phyloP scores from a whole-genome alignment of 495 filamentous ascomycete genomes.

The Xylaria curta region DNA sequence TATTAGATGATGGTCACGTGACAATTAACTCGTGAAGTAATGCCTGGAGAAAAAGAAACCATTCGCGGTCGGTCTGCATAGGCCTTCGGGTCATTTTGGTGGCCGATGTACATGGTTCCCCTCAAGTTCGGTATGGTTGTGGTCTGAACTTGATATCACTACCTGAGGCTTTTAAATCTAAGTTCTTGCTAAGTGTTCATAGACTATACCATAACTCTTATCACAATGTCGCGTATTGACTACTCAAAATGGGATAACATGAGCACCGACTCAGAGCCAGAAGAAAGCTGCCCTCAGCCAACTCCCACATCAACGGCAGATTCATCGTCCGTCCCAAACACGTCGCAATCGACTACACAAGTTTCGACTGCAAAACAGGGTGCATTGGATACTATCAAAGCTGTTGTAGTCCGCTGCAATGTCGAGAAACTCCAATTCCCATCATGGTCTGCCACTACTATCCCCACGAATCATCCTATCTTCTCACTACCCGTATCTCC shows the following conservation, averaged over 20 bases:
- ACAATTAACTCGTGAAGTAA: neutral
- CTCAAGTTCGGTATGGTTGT: neutral
- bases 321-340: neutral
- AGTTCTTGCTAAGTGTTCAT: neutral
- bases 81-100: neutral
- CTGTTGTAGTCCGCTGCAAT: neutral
- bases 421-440: neutral
- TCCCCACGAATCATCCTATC: neutral
- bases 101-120: neutral
- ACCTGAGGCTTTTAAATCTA: neutral
- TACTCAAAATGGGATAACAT: constrained; percentile 6
- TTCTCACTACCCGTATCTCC: neutral
- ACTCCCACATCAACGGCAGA: no score
- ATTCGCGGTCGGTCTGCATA: neutral
- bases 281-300: neutral
- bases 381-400: neutral
- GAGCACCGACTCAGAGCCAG: neutral
- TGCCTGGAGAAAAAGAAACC: neutral
- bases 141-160: neutral
- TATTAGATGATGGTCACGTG: neutral
- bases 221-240: neutral
- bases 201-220: neutral
- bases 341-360: neutral
- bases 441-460: neutral
- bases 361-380: neutral